Percentiles rank a stretch among this genome's conserved stretches.
phyloP scores from a whole-genome alignment of 2,329 filamentous ascomycete genomes.

The Paramyrothecium sp. region DNA sequence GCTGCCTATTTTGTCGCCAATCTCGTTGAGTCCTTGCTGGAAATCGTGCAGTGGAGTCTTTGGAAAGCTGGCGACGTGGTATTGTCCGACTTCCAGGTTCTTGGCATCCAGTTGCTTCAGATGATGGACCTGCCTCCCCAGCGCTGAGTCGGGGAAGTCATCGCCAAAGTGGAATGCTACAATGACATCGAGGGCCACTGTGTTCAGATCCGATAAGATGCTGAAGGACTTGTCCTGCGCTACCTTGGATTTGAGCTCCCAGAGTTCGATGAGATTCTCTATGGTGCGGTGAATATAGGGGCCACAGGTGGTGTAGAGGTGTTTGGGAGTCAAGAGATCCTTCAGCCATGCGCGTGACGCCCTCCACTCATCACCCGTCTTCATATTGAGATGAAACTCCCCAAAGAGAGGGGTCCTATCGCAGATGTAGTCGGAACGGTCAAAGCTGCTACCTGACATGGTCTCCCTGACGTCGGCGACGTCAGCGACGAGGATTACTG shows the following conservation, averaged over 20 bases:
- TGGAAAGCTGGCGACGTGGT: not conserved
- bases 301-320: not conserved
- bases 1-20: not conserved
- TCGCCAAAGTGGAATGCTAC: not conserved
- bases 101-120: not conserved
- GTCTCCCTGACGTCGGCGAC: not conserved
- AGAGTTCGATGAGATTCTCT: not conserved
- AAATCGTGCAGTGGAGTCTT: not conserved
- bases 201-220: not conserved
- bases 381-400: not conserved
- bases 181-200: not conserved
- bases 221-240: not conserved
- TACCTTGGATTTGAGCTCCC: not conserved
- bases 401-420: not conserved
- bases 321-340: not conserved
- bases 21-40: not conserved
- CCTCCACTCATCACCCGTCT: not conserved
- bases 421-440: not conserved
- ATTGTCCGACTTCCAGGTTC: not conserved
- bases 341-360: not conserved
- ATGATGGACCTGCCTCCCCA: not conserved
- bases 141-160: not conserved
- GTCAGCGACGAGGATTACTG: not conserved
- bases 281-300: not conserved
- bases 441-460: not conserved